A percentile compares a stretch with the other conserved stretches of the same genome.
These are phyloP conservation scores for Exophiala xenobiotica DNA, from an alignment of 2,329 filamentous ascomycete genomes.

Conservation along the genomic window DNA sequence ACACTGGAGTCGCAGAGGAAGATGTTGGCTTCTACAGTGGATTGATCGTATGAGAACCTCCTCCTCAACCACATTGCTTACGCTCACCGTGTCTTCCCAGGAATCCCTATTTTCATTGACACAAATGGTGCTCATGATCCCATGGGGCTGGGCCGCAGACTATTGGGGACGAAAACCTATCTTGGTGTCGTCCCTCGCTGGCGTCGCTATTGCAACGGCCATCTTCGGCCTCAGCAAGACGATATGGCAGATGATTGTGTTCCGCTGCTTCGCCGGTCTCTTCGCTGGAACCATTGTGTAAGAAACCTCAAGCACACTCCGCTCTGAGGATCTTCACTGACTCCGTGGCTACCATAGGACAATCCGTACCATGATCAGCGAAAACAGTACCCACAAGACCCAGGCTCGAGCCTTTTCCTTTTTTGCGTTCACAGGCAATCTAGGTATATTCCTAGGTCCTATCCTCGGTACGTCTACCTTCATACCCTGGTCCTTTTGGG, in stretches of 20 bases:
- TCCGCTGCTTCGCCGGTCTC: conserved; percentile 68
- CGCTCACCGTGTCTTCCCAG: conserved; percentile 15
- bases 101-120: conserved; percentile 69
- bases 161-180: conserved; percentile 68
- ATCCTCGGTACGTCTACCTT: conserved; percentile 52
- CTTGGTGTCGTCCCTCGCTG: conserved; percentile 65
- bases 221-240: conserved; percentile 67
- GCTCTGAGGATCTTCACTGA: no score
- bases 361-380: conserved; percentile 73
- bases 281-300: conserved; percentile 70
- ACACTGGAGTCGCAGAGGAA: conserved; percentile 62
- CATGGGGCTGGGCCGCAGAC: conserved; percentile 69
- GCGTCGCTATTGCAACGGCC: conserved; percentile 60
- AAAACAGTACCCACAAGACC: conserved; percentile 67
- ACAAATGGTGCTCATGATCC: conserved; percentile 75
- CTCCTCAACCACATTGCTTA: background rate
- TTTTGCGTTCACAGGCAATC: conserved; percentile 72
- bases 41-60: conserved; percentile 60
- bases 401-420: conserved; percentile 73
- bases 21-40: conserved; percentile 80
- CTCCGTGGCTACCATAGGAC: conserved; percentile 35
- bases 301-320: conserved; percentile 22
- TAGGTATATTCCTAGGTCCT: conserved; percentile 72
- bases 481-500: background rate
- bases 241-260: conserved; percentile 73